These are phyloP conservation scores for Xylaria sp. DNA, from an alignment of 2,329 filamentous ascomycete species.

Conservation along the genomic window DNA sequence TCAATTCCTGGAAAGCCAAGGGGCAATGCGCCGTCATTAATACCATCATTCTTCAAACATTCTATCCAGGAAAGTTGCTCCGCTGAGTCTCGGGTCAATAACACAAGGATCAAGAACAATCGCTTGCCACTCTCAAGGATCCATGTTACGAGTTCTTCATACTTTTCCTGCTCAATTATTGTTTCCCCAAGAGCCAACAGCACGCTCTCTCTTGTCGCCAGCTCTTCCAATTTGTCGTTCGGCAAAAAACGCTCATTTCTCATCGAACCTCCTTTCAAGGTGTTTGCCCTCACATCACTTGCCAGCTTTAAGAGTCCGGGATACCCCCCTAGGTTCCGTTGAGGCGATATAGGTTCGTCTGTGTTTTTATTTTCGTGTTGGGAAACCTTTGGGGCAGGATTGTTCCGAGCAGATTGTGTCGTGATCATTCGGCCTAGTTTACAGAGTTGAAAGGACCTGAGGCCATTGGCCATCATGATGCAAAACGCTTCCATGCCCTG, in stretches of 20 bases:
- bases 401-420: not conserved
- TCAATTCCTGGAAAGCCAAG: not conserved
- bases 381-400: not conserved
- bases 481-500: not conserved
- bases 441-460: not conserved
- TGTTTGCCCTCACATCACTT: not conserved
- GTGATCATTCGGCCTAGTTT: not conserved
- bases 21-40: constrained; percentile 11
- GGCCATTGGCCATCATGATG: not conserved
- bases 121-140: constrained; percentile 10
- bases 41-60: constrained; percentile 1
- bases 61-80: constrained; percentile 8
- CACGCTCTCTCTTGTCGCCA: constrained; percentile 12
- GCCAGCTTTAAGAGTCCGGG: not conserved
- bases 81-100: not conserved
- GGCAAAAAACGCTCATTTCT: constrained; percentile 5
- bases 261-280: not conserved
- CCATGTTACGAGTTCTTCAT: constrained; percentile 17
- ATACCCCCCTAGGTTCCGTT: not conserved
- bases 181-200: constrained; percentile 11
- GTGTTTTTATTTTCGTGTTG: not conserved
- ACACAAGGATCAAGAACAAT: constrained; percentile 17
- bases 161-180: not conserved
- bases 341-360: not conserved
- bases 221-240: constrained; percentile 11